Evolutionary conservation across 768 basidiomycete species (phyloP), one percentile per base, ranked within the genome.

Genomic region (Tulasnella sp.): DNA sequence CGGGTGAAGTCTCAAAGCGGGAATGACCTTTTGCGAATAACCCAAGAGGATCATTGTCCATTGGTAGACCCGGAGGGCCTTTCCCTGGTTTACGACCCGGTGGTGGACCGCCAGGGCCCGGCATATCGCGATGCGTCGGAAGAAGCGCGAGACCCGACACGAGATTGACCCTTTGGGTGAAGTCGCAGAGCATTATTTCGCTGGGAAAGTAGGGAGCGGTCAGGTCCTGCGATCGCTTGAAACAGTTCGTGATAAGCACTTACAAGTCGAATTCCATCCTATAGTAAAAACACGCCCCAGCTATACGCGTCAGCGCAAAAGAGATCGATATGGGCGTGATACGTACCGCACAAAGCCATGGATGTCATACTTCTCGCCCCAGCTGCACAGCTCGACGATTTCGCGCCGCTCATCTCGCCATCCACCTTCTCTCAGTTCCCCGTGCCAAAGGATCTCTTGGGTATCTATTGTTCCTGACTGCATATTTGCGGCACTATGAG

Each of bases 211-310:
- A 28, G 7, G 28, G 6, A 37, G 18, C 3, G 1, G 7, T 37
- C 34, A 46, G 24, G 16, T 34, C 28, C 20, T 12, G 48, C 2
- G 20, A 7, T 58, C 11, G 14, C 31, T 16, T 58, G 12, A 22
- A 18, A n/a, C 28, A 7, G 9, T 20, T 24, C 14, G n/a, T 37
- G 16, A 12, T 1, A n/a, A 46, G 14, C 76, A 58, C 76, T 37
- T 50, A 76, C 76, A 76, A 76, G 31, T 76, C 76, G 37, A 76
- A 76, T 22, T 76, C 76, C 76, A 76, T 76, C n/a, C 76, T 76
- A 50, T n/a, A 76, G 28, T 34, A 46, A n/a, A 46, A 6, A 46
- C 5, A 40, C 24, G 24, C 24, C 54, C 9, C 34, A 37, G 48
- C n/a, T 34, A 37, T 18, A 20, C 48, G 20, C 28, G 76, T 34